Percentiles rank a stretch among this genome's conserved stretches.
phyloP scores from a whole-genome alignment of 768 basidiomycete species.

The Cystofilobasidium ferigula region DNA sequence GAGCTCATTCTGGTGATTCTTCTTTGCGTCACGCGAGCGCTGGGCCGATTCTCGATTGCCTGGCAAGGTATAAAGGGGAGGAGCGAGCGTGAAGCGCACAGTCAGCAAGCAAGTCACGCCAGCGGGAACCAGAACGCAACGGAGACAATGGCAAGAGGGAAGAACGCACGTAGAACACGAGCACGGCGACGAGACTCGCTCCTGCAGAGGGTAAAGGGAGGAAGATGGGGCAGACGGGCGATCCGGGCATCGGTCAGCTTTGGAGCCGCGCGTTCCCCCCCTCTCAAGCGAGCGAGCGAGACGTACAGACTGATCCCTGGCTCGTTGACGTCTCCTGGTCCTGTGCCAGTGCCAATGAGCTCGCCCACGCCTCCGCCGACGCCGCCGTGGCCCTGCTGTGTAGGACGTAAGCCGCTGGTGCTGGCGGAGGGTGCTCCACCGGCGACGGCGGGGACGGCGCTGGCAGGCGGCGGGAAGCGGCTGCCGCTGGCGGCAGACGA shows the following conservation, averaged over 20 bases:
- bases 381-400: neutral
- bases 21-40: constrained; percentile 25
- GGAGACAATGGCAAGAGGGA: neutral
- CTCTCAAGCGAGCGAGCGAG: neutral
- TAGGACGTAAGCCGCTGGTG: too few relatives aligned
- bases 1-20: constrained; percentile 22
- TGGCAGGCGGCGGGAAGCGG: too few relatives aligned
- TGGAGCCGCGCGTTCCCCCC: neutral
- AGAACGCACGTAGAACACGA: constrained; percentile 24
- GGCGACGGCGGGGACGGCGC: neutral
- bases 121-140: neutral
- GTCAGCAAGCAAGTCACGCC: neutral
- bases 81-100: neutral
- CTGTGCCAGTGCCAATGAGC: constrained; percentile 16
- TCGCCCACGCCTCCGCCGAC: constrained; percentile 6
- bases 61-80: neutral
- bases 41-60: constrained; percentile 26
- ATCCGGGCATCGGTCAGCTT: neutral
- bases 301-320: constrained; percentile 24
- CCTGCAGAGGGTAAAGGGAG: constrained; percentile 1
- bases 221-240: neutral
- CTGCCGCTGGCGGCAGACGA: neutral
- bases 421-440: neutral
- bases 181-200: constrained; percentile 22
- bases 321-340: constrained; percentile 23